These are phyloP conservation scores for Tieghemiomyces parasiticus DNA, from an alignment of 192 early-diverging fungal genomes.

Conservation along the genomic window DNA sequence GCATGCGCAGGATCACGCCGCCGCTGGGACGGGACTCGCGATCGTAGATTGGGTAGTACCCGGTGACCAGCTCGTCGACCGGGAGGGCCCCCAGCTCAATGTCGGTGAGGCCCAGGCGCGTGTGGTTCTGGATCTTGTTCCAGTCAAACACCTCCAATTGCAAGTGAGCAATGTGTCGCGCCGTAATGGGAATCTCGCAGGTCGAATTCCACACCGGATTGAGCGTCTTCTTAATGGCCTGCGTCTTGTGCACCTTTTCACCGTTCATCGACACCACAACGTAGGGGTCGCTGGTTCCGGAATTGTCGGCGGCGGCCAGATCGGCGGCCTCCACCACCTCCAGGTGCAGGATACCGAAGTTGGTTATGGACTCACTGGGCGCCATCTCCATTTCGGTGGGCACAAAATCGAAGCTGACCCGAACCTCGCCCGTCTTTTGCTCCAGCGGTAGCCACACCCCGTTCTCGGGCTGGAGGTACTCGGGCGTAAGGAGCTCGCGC, in stretches of 20 bases:
- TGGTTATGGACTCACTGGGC: slow-evolving; percentile 28
- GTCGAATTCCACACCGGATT: slow-evolving; percentile 56
- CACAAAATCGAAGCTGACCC: slow-evolving; percentile 19
- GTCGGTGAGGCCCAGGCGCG: slow-evolving; percentile 33
- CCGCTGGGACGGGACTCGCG: slow-evolving; percentile 17
- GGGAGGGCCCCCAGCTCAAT: slow-evolving; percentile 40
- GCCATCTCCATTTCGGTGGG: slow-evolving; percentile 28
- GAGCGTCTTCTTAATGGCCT: slow-evolving; percentile 53
- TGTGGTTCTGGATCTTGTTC: slow-evolving; percentile 54
- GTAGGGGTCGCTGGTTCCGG: slow-evolving; percentile 60
- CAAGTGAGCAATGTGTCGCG: slow-evolving; percentile 36
- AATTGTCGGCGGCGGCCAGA: slow-evolving; percentile 51
- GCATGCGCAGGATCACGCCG: slow-evolving; percentile 33
- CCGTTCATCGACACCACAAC: slow-evolving; percentile 46
- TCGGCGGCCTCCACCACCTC: slow-evolving; percentile 37
- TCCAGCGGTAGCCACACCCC: slow-evolving; percentile 32
- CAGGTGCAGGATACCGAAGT: slow-evolving; percentile 50
- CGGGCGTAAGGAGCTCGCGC: slow-evolving; percentile 23
- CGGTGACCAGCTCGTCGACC: slow-evolving; percentile 28
- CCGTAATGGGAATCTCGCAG: slow-evolving; percentile 38
- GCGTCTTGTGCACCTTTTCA: slow-evolving; percentile 49
- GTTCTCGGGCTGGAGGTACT: slow-evolving; percentile 25
- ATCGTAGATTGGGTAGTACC: slow-evolving; percentile 24
- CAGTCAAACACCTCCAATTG: slow-evolving; percentile 59
- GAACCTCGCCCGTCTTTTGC: slow-evolving; percentile 30